These are phyloP conservation scores for Dictyostelium capitatum DNA, from an alignment of 78 protist species.

Conservation along the genomic window DNA sequence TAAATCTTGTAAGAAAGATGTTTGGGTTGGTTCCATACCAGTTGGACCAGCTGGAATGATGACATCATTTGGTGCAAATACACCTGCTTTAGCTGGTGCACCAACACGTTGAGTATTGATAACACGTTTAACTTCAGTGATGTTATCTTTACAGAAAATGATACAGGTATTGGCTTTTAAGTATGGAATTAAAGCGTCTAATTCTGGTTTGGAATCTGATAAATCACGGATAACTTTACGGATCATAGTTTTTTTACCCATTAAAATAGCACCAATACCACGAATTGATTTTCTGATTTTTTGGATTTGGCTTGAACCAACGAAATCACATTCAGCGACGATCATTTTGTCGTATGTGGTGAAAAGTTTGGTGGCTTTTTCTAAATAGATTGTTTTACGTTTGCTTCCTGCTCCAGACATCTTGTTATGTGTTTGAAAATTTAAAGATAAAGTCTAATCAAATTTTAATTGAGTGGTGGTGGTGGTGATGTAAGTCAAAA, in stretches of 20 bases:
- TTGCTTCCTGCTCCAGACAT: conserved; percentile 82
- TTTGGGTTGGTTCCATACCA: conserved; percentile 98
- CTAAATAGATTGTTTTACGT: conserved; percentile 82
- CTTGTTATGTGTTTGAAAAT: conserved; percentile 65
- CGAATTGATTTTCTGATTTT: conserved; percentile 96
- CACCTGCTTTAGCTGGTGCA: conserved; percentile 99
- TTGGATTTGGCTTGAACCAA: conserved; percentile 97
- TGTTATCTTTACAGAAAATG: conserved; percentile 96
- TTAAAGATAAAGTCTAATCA: conserved; percentile 52
- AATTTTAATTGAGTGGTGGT: too few relatives aligned
- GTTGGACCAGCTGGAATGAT: conserved; percentile 97
- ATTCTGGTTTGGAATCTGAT: conserved; percentile 76
- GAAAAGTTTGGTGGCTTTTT: conserved; percentile 72
- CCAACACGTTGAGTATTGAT: conserved; percentile 82
- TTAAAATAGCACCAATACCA: conserved; percentile 95
- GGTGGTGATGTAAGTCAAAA: too few relatives aligned
- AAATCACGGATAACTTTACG: conserved; percentile 89
- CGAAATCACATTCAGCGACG: conserved; percentile 97
- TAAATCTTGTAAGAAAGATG: conserved; percentile 98
- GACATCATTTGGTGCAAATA: conserved; percentile 96
- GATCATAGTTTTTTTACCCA: conserved; percentile 99
- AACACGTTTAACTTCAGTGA: conserved; percentile 82
- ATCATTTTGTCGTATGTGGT: conserved; percentile 85
- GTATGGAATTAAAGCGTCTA: conserved; percentile 85
- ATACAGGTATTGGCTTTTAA: conserved; percentile 96